A percentile compares a stretch with the other conserved stretches of the same genome.
These are phyloP conservation scores for Chrysopogon serrulatus DNA, from an alignment of 176 grass and related monocot species.

Conservation along the genomic window DNA sequence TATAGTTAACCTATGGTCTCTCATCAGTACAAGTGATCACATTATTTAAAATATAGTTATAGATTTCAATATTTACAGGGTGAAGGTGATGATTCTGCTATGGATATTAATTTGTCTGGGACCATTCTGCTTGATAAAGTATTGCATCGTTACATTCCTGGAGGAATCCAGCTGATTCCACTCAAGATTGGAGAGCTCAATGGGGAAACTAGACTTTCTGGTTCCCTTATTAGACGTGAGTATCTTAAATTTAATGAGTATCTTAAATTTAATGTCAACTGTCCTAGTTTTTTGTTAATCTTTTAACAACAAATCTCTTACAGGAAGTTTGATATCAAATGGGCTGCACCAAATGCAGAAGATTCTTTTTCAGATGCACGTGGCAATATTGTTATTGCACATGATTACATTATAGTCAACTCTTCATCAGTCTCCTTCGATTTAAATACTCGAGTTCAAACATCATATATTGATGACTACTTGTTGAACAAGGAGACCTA, in stretches of 20 bases:
- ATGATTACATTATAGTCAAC: slow-evolving; percentile 78
- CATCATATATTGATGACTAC: slow-evolving; percentile 82
- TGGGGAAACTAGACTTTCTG: slow-evolving; percentile 98
- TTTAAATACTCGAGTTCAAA: slow-evolving; percentile 78
- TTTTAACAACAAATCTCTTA: slow-evolving; percentile 1
- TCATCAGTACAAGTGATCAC: slow-evolving; percentile 21
- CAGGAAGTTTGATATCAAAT: slow-evolving; percentile 99
- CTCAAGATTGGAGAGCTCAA: slow-evolving; percentile 94
- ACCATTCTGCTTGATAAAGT: slow-evolving; percentile 95
- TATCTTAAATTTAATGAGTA: slow-evolving; percentile 44
- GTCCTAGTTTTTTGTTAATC: slow-evolving; percentile 2
- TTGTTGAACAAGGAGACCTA: slow-evolving; percentile 42
- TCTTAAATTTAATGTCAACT: not conserved
- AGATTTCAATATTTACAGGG: slow-evolving; percentile 56
- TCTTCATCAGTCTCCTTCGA: slow-evolving; percentile 97
- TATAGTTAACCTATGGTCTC: not conserved
- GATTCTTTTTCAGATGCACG: slow-evolving; percentile 94
- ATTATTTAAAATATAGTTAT: slow-evolving; percentile 31
- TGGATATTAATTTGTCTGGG: slow-evolving; percentile 98
- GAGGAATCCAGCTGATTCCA: slow-evolving; percentile 68
- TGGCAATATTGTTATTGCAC: slow-evolving; percentile 86
- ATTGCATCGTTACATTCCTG: slow-evolving; percentile 72
- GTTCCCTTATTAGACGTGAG: slow-evolving; percentile 85
- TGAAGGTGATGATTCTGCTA: slow-evolving; percentile 82
- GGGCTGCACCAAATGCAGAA: slow-evolving; percentile 96